Evolutionary conservation across 352 stramenopile genomes (phyloP), one percentile per base, ranked within the genome.

Genomic region (Aphanomyces invadans): DNA sequence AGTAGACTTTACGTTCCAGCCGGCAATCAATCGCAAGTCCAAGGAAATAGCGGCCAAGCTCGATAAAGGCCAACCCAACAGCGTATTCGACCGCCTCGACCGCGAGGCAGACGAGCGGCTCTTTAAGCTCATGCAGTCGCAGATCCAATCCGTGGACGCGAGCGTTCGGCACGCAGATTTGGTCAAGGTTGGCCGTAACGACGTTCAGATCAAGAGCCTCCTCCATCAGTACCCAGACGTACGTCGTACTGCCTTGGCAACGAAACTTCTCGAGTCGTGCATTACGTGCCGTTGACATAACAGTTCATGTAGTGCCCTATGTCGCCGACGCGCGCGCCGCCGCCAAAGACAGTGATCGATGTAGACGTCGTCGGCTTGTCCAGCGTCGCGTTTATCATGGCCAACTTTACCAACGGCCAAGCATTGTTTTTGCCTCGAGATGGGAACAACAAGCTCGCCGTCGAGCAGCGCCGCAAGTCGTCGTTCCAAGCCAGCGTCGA

Each of bases 21-120:
- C 60, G 0, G 11, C 7, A 17, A 67, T 67, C 60, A 67, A 67
- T 28, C 31, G n/a, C 4, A 67, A 67, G 26, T 67, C 60, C 15
- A 49, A 51, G 31, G 60, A 39, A 32, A 21, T 67, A 4, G 42
- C 12, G 17, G 32, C 26, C 31, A 46, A 44, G 33, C 60, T 32
- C 7, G 12, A 12, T 0, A 42, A 42, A 15, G 36, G 36, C 36
- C 25, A 21, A 4, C 5, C 19, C 17, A 36, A 26, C 26, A 57
- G 26, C 9, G 60, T 67, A 17, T 67, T 67, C 28, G 60, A 67
- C 17, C 60, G 60, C 9, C 32, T 67, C 2, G 60, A 67, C 12
- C 21, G 19, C 28, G 42, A 67, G 32, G 60, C 60, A 17, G 60
- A 67, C 31, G 60, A 44, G 1, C 38, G 60, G 3, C 38, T 39